Percentiles rank a stretch among this genome's conserved stretches.
phyloP scores from a whole-genome alignment of 805 yeast genomes.

The Candida sithepensis region DNA sequence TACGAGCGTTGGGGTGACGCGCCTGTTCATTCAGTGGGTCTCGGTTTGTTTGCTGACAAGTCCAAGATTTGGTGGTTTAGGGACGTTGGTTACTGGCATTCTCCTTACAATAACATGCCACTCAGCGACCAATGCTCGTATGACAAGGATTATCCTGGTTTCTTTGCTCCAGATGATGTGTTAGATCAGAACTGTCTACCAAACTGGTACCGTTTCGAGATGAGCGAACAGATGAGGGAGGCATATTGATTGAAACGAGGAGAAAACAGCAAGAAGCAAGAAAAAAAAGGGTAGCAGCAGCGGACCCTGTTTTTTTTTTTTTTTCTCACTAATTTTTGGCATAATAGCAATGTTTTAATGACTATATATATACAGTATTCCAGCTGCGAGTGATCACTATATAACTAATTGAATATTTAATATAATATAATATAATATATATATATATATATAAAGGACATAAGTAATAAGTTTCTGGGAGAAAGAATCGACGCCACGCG shows the following conservation, averaged over 20 bases:
- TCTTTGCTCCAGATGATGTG: slow-evolving; percentile 30
- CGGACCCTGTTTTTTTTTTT: too few species aligned
- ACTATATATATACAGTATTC: too few species aligned
- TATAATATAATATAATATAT: background rate
- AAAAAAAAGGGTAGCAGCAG: too few species aligned
- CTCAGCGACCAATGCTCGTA: slow-evolving; percentile 22
- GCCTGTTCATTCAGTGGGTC: slow-evolving; percentile 48
- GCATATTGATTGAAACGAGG: background rate
- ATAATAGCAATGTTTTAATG: too few species aligned
- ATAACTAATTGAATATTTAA: background rate
- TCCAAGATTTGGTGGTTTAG: slow-evolving; percentile 47
- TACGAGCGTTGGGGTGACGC: slow-evolving; percentile 66
- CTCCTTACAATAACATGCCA: slow-evolving; percentile 46
- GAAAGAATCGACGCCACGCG: background rate
- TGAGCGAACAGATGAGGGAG: background rate
- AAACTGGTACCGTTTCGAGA: slow-evolving; percentile 52
- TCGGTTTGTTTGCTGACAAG: slow-evolving; percentile 44
- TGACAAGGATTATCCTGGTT: slow-evolving; percentile 17
- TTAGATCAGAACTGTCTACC: slow-evolving; percentile 65
- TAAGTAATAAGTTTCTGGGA: background rate
- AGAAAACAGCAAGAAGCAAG: background rate
- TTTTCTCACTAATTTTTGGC: too few species aligned
- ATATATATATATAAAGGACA: background rate
- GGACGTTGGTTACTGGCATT: slow-evolving; percentile 47
- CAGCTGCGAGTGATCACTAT: too few species aligned